A percentile compares a stretch with the other conserved stretches of the same genome.
These are phyloP conservation scores for Physcomitrium patens DNA, from an alignment of 225 moss, liverwort and hornwort species.

Conservation along the genomic window DNA sequence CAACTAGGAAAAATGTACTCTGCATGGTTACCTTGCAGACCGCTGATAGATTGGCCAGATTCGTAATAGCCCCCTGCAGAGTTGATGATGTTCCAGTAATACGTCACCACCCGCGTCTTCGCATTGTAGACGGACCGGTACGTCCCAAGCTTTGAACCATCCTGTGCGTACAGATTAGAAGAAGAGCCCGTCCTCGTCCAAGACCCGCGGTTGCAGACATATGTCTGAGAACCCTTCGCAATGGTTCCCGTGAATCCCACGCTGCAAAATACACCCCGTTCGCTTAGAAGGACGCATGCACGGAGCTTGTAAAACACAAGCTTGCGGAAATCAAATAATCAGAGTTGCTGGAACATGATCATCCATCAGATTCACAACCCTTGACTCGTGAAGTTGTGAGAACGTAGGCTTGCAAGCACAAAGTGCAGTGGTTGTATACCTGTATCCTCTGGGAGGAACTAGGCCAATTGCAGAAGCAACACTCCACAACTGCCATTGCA, in stretches of 20 bases:
- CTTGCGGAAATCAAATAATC: not conserved
- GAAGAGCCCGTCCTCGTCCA: slow-evolving; percentile 39
- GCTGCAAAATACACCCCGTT: slow-evolving; percentile 29
- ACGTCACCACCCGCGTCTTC: slow-evolving; percentile 24
- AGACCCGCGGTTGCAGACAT: slow-evolving; percentile 25
- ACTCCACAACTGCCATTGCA: slow-evolving; percentile 36
- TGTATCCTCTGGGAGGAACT: slow-evolving; percentile 47
- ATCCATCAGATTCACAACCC: not conserved
- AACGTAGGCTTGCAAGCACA: too few species aligned
- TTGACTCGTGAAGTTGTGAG: too few species aligned
- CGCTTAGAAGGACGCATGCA: not conserved
- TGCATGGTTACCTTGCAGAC: slow-evolving; percentile 34
- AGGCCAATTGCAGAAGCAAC: slow-evolving; percentile 26
- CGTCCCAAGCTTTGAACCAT: slow-evolving; percentile 31
- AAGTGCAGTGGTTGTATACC: slow-evolving; percentile 3
- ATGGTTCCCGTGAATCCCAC: slow-evolving; percentile 38
- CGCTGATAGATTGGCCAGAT: slow-evolving; percentile 43
- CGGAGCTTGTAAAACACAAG: not conserved
- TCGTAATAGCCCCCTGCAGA: slow-evolving; percentile 39
- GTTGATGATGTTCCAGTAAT: slow-evolving; percentile 45
- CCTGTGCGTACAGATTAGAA: slow-evolving; percentile 22
- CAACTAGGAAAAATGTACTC: not conserved
- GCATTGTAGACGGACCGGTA: slow-evolving; percentile 36
- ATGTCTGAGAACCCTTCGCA: slow-evolving; percentile 28
- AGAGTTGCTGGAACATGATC: not conserved